phyloP scores from a whole-genome alignment of 257 asterid genomes.

The Sherardia arvensis region DNA sequence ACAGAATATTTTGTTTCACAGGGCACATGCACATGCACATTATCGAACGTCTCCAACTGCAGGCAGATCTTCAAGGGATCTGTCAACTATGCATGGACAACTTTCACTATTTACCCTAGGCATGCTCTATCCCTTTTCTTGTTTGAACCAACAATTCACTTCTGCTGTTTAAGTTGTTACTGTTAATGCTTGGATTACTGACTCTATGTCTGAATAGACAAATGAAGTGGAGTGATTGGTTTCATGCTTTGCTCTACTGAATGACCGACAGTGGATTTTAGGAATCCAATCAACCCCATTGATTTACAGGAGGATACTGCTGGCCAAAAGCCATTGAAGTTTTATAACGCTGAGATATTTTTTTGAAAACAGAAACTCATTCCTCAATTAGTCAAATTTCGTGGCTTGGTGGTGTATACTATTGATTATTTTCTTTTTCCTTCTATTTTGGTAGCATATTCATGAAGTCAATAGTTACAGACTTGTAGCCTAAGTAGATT shows the following conservation, averaged over 20 bases:
- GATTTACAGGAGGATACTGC: constrained; percentile 35
- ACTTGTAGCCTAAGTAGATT: too few relatives aligned
- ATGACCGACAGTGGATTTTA: constrained; percentile 68
- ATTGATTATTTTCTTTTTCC: too few relatives aligned
- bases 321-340: constrained; percentile 45
- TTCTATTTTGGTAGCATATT: too few relatives aligned
- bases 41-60: constrained; percentile 78
- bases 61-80: constrained; percentile 94
- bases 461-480: too few relatives aligned
- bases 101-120: constrained; percentile 98
- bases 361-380: too few relatives aligned
- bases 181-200: neutral
- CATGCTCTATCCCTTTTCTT: constrained; percentile 11
- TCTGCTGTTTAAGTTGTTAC: neutral
- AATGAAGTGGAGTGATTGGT: constrained; percentile 77
- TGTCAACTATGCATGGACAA: constrained; percentile 96
- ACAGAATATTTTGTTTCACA: constrained; percentile 17
- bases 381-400: too few relatives aligned
- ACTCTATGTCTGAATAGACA: constrained; percentile 3
- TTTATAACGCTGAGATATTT: constrained; percentile 75
- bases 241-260: constrained; percentile 85
- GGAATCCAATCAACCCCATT: constrained; percentile 60
- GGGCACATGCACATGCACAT: constrained; percentile 99
- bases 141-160: neutral
- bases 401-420: too few relatives aligned